These are phyloP conservation scores for Paramecium primaurelia DNA, from an alignment of 73 alveolate species.

Conservation along the genomic window DNA sequence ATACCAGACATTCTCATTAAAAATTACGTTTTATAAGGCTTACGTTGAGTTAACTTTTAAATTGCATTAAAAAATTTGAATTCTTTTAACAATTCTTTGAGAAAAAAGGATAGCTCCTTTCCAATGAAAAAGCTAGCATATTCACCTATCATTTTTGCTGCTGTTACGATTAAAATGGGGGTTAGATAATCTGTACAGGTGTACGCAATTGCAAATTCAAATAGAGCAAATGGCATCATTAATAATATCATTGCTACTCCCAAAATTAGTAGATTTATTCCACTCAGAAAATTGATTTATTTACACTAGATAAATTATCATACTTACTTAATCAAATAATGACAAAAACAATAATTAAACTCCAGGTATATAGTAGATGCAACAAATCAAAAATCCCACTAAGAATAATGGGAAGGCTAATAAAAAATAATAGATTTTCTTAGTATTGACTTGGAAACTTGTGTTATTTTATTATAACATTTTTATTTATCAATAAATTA, in stretches of 20 bases:
- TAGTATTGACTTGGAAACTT: not conserved
- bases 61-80: slow-evolving; percentile 30
- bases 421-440: not conserved
- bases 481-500: not conserved
- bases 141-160: slow-evolving; percentile 32
- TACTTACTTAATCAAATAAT: slow-evolving; percentile 2
- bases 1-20: slow-evolving; percentile 48
- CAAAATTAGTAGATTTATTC: not conserved
- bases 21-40: slow-evolving; percentile 17
- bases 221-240: slow-evolving; percentile 48
- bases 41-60: not conserved
- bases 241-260: not conserved
- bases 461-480: not conserved
- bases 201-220: slow-evolving; percentile 24
- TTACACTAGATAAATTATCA: not conserved
- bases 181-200: not conserved
- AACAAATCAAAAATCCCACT: not conserved
- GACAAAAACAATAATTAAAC: not conserved
- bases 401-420: not conserved
- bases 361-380: not conserved
- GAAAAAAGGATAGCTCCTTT: not conserved
- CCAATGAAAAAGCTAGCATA: not conserved
- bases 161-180: slow-evolving; percentile 16
- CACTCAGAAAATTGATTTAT: not conserved
- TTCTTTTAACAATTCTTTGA: not conserved